Evolutionary conservation across 2,329 filamentous ascomycete genomes (phyloP), one percentile per base, ranked within the genome.

Genomic region (Diplocarpon rosae): DNA sequence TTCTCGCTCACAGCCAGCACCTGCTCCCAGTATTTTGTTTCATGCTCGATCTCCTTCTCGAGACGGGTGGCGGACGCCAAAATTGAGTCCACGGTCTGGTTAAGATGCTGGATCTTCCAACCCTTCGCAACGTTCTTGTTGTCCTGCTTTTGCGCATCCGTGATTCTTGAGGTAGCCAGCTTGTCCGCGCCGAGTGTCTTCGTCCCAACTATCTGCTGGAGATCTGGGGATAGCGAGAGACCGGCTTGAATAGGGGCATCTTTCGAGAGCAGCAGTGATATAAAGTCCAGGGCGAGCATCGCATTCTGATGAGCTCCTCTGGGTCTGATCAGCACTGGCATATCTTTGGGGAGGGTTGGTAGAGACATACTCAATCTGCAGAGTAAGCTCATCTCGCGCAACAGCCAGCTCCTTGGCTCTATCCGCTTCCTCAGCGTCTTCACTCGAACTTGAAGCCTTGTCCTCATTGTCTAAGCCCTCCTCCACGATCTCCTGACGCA

Each of bases 1-100:
- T 80, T 81, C 53, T 87, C 77, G 52, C 83, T 87, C 36, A 96
- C 79, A 9, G 79, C 76, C 37, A 94, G 68, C 2, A 96, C 75
- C 56, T 94, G 83, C 44, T 83, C 75, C 92, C 92, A 98, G 63
- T 94, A 98, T 55, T 75, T 81, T 1, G 80, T 81, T 66, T 98
- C 92, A 27, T 78, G 76, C 9, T 76, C 72, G 29, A 93, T 83
- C 62, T 95, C 89, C 10, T 74, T 75, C 55, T 86, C 76, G 11
- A 98, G 66, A 33, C 85, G 74, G 20, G 73, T 71, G 0, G 85
- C 83, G 4, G 88, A 82, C 9, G 78, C 73, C 12, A 87, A 67
- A 16, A 95, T 74, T 30, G 80, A 80, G 55, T 85, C 81, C 1
- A 86, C 80, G 3, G 84, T 80, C 29, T 76, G 75, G 55, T 84